Evolutionary conservation across 768 basidiomycete genomes (phyloP), one percentile per base, ranked within the genome.

Genomic region (Calocera viscosa): DNA sequence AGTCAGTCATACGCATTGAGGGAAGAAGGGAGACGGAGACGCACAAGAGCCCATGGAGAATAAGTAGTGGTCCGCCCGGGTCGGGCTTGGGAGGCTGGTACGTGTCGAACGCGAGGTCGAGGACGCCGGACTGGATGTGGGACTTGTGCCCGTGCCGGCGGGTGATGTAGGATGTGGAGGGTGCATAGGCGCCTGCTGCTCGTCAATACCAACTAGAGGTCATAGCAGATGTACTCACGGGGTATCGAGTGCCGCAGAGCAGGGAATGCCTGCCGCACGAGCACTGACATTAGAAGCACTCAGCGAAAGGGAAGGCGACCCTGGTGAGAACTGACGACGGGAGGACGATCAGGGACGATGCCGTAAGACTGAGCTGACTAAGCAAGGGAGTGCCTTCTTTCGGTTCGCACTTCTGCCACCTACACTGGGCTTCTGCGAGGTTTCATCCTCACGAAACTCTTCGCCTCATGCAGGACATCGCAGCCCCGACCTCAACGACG

Each of bases 21-120:
- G 7, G 14, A 28, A 41, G 33, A 30, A 8, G 33, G 35, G 22
- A 41, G 14, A 22, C n/a, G 17, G 47, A 32, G 71, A 70, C 84
- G 72, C 68, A 86, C 86, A 87, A 84, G 66, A 87, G 76, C 1
- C 86, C 86, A 71, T 87, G 86, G 14, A 86, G 76, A 49, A 87
- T 84, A 8, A 39, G 8, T 3, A 66, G n/a, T 26, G 49, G 64
- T 60, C 26, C 49, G 33, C 35, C 53, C 10, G 26, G 26, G 2
- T 32, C 11, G 26, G 22, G 26, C 63, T 71, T 66, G 10, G 69
- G 63, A 1, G 72, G 74, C 14, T 71, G 68, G 3, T 76, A 68
- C 17, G 70, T 72, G 34, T 79, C 78, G 47, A 78, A 75, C 26
- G 67, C 70, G 17, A 79, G 67, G 64, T 75, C 70, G 2, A 78